Evolutionary conservation across 148 eudicot genomes (phyloP).

Genomic region (Fallopia convolvulus): DNA sequence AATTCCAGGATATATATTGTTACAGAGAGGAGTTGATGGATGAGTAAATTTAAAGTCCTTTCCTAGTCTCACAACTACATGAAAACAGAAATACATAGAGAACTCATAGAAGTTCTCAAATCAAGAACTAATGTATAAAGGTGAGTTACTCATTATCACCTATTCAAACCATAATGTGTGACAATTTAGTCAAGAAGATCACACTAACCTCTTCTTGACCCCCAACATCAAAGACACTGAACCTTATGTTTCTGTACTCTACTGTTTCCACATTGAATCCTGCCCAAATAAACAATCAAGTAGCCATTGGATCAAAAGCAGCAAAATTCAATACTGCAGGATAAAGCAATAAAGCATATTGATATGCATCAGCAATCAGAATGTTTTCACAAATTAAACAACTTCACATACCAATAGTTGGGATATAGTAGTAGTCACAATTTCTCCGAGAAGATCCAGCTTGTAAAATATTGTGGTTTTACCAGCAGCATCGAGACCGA

Average conservation of each 20-base stretch:
- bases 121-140: neutral
- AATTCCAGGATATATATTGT: neutral
- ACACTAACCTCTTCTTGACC: conserved; percentile 7
- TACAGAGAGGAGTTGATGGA: neutral
- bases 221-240: conserved; percentile 7
- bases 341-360: neutral
- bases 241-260: conserved; percentile 3
- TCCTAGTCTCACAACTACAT: neutral
- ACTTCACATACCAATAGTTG: conserved; percentile 10
- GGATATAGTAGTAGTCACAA: conserved; percentile 4
- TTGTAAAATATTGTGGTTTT: conserved; percentile 11
- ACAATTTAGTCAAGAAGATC: neutral
- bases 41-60: neutral
- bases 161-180: neutral
- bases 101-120: neutral
- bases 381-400: neutral
- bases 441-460: conserved; percentile 9
- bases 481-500: conserved; percentile 11
- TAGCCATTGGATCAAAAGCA: neutral
- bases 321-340: neutral
- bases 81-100: neutral
- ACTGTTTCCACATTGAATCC: conserved; percentile 12
- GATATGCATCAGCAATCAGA: neutral
- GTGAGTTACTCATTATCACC: neutral
- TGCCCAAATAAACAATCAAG: conserved; percentile 3